A percentile compares a stretch with the other conserved stretches of the same genome.
These are phyloP conservation scores for Tephrocybe sp. DNA, from an alignment of 768 basidiomycete genomes.

Conservation along the genomic window DNA sequence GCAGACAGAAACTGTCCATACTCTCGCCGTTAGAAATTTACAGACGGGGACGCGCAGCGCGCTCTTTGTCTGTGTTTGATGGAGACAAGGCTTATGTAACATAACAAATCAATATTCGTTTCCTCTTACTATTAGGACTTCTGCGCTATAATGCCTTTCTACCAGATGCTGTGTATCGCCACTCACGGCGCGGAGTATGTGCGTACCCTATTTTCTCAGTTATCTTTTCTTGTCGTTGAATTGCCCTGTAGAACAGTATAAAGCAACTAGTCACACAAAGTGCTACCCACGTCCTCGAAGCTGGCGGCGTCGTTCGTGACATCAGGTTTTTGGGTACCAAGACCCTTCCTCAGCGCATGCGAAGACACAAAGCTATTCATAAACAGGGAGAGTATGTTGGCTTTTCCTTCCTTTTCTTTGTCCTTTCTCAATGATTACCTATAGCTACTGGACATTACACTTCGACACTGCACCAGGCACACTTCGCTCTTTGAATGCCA, in stretches of 20 bases:
- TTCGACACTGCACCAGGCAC: constrained; percentile 83
- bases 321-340: constrained; percentile 74
- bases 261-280: constrained; percentile 71
- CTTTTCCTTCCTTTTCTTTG: not conserved
- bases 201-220: constrained; percentile 21
- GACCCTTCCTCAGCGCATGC: constrained; percentile 74
- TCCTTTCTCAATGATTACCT: not conserved
- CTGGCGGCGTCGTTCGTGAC: constrained; percentile 80
- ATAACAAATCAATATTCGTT: too few species aligned
- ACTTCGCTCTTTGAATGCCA: constrained; percentile 57
- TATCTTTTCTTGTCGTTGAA: not conserved
- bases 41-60: too few species aligned
- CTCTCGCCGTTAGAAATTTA: not conserved
- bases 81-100: not conserved
- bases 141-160: constrained; percentile 68
- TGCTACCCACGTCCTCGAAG: constrained; percentile 66
- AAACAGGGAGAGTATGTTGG: constrained; percentile 72
- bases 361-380: constrained; percentile 53
- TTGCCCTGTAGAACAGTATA: constrained; percentile 56
- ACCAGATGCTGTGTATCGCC: constrained; percentile 83
- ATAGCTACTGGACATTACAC: constrained; percentile 87
- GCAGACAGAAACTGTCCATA: constrained; percentile 3
- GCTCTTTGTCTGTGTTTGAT: too few species aligned
- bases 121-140: not conserved
- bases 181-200: constrained; percentile 76